Conservation (phyloP, 345 rosid species). For the Noccaea caerulescens region DNA sequence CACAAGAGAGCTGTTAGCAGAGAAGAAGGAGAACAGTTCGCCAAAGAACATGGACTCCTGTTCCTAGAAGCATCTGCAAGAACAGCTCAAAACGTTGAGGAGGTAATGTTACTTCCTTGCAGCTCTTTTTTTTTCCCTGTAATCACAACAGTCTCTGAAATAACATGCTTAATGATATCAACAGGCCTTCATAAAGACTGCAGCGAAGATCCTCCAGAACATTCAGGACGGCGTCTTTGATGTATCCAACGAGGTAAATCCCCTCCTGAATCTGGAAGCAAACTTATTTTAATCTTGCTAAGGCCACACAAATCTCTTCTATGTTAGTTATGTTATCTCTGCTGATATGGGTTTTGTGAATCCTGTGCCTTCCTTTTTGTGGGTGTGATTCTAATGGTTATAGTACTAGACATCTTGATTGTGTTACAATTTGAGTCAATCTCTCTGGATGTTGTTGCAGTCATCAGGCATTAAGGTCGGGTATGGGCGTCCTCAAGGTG, state of each 20-base stretch:
- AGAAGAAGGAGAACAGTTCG: conserved; percentile 99
- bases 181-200: conserved; percentile 91
- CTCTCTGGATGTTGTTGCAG: conserved; percentile 50
- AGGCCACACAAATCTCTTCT: conserved; percentile 10
- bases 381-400: background rate
- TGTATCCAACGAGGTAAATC: conserved; percentile 79
- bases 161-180: background rate
- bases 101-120: conserved; percentile 51
- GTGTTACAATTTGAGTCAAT: background rate
- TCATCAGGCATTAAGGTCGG: conserved; percentile 93
- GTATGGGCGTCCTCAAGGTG: conserved; percentile 77
- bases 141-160: background rate
- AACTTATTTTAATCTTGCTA: background rate
- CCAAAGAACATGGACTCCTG: conserved; percentile 86
- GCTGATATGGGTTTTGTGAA: background rate
- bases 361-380: background rate
- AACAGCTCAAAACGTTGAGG: conserved; percentile 97
- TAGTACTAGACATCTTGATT: background rate
- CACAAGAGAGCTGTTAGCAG: conserved; percentile 91
- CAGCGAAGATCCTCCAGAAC: conserved; percentile 88
- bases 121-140: background rate
- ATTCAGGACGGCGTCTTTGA: conserved; percentile 89
- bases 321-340: conserved; percentile 6
- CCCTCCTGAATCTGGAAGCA: background rate
- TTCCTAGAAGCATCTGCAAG: conserved; percentile 98